Evolutionary conservation across 192 early-diverging fungal genomes (phyloP).

Genomic region (Umbelopsis sp.): DNA sequence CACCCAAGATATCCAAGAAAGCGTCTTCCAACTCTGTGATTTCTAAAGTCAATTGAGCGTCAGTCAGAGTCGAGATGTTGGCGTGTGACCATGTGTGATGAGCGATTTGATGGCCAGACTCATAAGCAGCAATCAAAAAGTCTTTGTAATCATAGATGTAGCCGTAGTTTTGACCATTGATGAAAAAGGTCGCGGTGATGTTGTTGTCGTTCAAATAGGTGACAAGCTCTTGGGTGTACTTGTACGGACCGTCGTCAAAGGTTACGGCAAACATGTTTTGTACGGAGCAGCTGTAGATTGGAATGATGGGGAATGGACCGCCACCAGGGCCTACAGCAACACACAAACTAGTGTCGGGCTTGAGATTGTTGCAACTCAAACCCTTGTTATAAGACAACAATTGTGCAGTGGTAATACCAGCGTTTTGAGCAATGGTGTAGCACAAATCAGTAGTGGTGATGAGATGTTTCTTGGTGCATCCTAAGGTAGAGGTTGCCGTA

Average conservation of each 20-base stretch:
- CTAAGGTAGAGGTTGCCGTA: neutral
- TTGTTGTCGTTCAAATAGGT: conserved; percentile 42
- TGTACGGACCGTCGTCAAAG: conserved; percentile 60
- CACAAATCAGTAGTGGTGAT: conserved; percentile 8
- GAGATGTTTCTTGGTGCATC: conserved; percentile 10
- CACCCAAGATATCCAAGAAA: conserved; percentile 26
- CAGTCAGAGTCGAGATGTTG: conserved; percentile 28
- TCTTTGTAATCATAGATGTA: conserved; percentile 47
- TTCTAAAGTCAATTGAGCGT: conserved; percentile 15
- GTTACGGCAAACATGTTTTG: conserved; percentile 56
- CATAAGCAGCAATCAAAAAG: conserved; percentile 40
- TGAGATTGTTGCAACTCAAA: conserved; percentile 8
- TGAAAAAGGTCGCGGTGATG: conserved; percentile 57
- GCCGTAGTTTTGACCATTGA: conserved; percentile 55
- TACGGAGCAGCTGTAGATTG: conserved; percentile 7
- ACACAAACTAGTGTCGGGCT: neutral
- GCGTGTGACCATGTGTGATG: conserved; percentile 47
- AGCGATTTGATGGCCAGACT: conserved; percentile 45
- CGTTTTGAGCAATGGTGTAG: neutral
- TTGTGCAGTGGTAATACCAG: neutral
- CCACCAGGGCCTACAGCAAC: conserved; percentile 6
- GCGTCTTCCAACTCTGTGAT: conserved; percentile 36
- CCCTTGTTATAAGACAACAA: neutral
- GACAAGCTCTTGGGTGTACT: conserved; percentile 44
- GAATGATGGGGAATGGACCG: neutral